Conservation (phyloP, 495 filamentous ascomycete species). For the Acidiella bohemica region DNA sequence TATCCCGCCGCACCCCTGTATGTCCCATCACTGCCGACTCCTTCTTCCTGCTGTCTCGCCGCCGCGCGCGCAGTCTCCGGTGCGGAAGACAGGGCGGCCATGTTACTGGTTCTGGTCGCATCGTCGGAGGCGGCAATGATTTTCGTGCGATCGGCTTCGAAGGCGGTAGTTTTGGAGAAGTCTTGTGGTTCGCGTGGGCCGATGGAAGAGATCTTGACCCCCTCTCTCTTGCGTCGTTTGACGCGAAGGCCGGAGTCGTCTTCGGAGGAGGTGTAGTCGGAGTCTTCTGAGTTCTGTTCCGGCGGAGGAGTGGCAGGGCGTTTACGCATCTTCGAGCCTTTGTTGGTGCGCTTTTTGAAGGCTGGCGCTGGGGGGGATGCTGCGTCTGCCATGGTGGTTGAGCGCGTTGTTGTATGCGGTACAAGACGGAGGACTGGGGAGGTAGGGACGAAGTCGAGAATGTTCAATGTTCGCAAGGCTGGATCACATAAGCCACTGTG, state of each 20-base stretch:
- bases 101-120: conserved; percentile 84
- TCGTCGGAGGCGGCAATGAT: conserved; percentile 59
- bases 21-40: conserved; percentile 40
- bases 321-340: conserved; percentile 65
- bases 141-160: conserved; percentile 43
- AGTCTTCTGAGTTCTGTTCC: conserved; percentile 49
- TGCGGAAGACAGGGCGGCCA: conserved; percentile 48
- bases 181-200: conserved; percentile 36
- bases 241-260: conserved; percentile 58
- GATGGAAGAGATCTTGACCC: conserved; percentile 41
- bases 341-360: conserved; percentile 79
- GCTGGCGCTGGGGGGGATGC: conserved; percentile 35
- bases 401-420: too few species aligned
- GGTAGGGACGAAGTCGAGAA: too few species aligned
- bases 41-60: conserved; percentile 21
- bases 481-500: too few species aligned
- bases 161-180: conserved; percentile 34
- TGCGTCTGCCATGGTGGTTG: conserved; percentile 18
- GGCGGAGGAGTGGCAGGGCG: conserved; percentile 69
- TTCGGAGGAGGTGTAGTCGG: conserved; percentile 64
- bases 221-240: conserved; percentile 61
- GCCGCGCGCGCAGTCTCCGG: conserved; percentile 49
- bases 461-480: too few species aligned
- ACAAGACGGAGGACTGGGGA: too few species aligned
- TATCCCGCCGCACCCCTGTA: conserved; percentile 67